These are phyloP conservation scores for Trichoderma citrinoviride DNA, from an alignment of 2,329 filamentous ascomycete genomes.

Conservation along the genomic window DNA sequence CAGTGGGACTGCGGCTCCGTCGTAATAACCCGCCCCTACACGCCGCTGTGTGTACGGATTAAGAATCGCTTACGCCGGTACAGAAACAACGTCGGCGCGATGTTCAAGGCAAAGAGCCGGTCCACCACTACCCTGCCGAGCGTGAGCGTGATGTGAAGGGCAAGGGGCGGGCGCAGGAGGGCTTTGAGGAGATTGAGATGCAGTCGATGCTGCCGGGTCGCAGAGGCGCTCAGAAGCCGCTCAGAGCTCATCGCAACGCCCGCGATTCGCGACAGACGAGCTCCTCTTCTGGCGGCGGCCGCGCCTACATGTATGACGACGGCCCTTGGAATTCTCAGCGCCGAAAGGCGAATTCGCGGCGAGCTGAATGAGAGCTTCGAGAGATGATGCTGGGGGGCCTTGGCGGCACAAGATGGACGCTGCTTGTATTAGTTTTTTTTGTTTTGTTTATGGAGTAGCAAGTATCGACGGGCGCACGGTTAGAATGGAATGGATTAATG, in stretches of 20 bases:
- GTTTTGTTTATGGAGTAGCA: too few species aligned
- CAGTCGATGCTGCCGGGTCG: slow-evolving; percentile 11
- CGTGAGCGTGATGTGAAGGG: slow-evolving; percentile 58
- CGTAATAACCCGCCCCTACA: slow-evolving; percentile 34
- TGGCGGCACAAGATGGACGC: too few species aligned
- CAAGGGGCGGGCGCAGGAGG: slow-evolving; percentile 41
- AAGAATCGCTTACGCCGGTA: slow-evolving; percentile 1
- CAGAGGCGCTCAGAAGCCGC: not conserved
- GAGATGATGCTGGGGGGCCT: slow-evolving; percentile 39
- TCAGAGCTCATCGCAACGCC: slow-evolving; percentile 44
- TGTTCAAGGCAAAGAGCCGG: slow-evolving; percentile 79
- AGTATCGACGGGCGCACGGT: too few species aligned
- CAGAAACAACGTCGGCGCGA: slow-evolving; percentile 72
- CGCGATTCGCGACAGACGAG: slow-evolving; percentile 36
- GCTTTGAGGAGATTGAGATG: slow-evolving; percentile 16
- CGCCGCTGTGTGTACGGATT: not conserved
- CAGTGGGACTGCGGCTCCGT: slow-evolving; percentile 49
- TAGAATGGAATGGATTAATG: too few species aligned
- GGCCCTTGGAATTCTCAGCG: slow-evolving; percentile 31
- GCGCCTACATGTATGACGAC: not conserved
- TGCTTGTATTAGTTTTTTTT: not conserved
- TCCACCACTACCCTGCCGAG: slow-evolving; percentile 69
- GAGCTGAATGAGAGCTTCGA: slow-evolving; percentile 51
- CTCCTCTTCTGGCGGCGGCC: not conserved
- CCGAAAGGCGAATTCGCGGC: slow-evolving; percentile 43